A percentile compares a stretch with the other conserved stretches of the same genome.
Conservation (phyloP, 164 flowering plant genomes). For the Buxus sempervirens region DNA sequence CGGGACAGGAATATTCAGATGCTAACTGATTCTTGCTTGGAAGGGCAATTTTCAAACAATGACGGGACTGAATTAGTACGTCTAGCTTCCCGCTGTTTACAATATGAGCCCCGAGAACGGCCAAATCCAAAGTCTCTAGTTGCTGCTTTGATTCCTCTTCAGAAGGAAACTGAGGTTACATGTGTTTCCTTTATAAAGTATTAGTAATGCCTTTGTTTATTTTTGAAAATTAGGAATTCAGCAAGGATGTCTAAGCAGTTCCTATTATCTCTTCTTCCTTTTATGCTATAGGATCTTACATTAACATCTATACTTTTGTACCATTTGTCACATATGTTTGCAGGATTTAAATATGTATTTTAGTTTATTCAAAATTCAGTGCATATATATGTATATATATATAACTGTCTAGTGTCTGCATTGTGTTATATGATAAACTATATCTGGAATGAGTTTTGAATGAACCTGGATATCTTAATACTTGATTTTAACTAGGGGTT, state of each 20-base stretch:
- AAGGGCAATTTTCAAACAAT: slow-evolving; percentile 83
- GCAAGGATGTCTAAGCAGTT: background rate
- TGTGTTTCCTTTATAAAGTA: background rate
- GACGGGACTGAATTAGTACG: slow-evolving; percentile 87
- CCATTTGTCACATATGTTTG: no score
- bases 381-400: no score
- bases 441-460: background rate
- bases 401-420: no score
- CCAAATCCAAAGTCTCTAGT: slow-evolving; percentile 85
- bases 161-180: slow-evolving; percentile 74
- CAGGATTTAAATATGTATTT: no score
- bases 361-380: no score
- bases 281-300: no score
- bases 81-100: slow-evolving; percentile 84
- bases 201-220: background rate
- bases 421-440: no score
- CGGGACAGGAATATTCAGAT: slow-evolving; percentile 81
- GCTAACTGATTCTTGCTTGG: slow-evolving; percentile 91
- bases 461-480: background rate
- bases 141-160: slow-evolving; percentile 71
- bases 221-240: background rate
- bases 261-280: background rate
- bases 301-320: no score
- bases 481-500: background rate
- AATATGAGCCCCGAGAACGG: slow-evolving; percentile 87